These are phyloP conservation scores for Geopyxis carbonaria DNA, from an alignment of 495 filamentous ascomycete species.

Conservation along the genomic window DNA sequence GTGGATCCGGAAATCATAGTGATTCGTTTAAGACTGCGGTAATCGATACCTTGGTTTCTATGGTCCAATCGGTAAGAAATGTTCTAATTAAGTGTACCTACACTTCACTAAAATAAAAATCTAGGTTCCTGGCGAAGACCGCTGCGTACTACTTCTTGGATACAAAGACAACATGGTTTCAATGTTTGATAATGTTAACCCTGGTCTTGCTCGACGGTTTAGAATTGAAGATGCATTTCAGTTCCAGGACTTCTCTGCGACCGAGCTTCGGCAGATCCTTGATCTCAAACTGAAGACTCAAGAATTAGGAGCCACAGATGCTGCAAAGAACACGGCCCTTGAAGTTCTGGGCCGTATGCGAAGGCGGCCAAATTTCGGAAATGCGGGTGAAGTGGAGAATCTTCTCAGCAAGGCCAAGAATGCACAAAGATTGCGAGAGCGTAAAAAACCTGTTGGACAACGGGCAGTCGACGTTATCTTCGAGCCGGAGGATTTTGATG, in stretches of 20 bases:
- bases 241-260: constrained; percentile 52
- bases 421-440: constrained; percentile 1
- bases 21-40: constrained; percentile 48
- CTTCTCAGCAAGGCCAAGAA: constrained; percentile 16
- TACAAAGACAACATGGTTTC: constrained; percentile 56
- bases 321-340: constrained; percentile 28
- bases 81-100: constrained; percentile 52
- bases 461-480: constrained; percentile 25
- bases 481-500: constrained; percentile 51
- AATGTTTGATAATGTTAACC: constrained; percentile 67
- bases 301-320: constrained; percentile 29
- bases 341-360: constrained; percentile 29
- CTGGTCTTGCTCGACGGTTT: constrained; percentile 51
- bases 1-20: constrained; percentile 5
- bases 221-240: constrained; percentile 41
- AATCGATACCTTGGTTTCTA: constrained; percentile 41
- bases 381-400: constrained; percentile 34
- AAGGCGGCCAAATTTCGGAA: constrained; percentile 37
- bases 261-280: constrained; percentile 40
- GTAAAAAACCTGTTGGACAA: constrained; percentile 15
- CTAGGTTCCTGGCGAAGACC: constrained; percentile 48
- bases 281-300: constrained; percentile 37
- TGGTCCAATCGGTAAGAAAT: constrained; percentile 47
- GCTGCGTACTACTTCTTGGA: constrained; percentile 56
- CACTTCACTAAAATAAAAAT: constrained; percentile 62